A percentile compares a stretch with the other conserved stretches of the same genome.
phyloP scores from a whole-genome alignment of 2,329 filamentous ascomycete genomes.

The Aspergillus floridensis region DNA sequence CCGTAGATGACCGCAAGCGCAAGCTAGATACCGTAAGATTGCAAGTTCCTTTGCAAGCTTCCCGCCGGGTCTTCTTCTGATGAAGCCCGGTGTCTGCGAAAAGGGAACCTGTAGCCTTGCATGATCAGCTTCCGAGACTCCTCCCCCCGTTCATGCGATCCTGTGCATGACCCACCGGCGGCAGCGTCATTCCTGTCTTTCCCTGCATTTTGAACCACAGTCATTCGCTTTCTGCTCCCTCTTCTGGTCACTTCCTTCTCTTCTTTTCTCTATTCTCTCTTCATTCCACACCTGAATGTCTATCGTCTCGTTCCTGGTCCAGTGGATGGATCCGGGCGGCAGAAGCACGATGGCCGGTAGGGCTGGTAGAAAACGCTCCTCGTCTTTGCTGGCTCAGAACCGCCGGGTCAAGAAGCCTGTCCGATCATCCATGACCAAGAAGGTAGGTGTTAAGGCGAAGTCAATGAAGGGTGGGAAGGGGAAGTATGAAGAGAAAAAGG shows the following conservation, averaged over 20 bases:
- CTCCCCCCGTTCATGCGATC: conserved; percentile 42
- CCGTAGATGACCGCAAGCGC: conserved; percentile 49
- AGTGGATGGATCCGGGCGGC: conserved; percentile 25
- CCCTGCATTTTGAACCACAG: conserved; percentile 19
- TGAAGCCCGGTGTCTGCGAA: conserved; percentile 29
- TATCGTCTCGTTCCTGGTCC: conserved; percentile 39
- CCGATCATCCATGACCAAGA: conserved; percentile 72
- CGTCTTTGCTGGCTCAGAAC: conserved; percentile 54
- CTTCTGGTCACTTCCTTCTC: conserved; percentile 38
- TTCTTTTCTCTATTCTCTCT: conserved; percentile 33
- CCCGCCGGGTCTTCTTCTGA: conserved; percentile 25
- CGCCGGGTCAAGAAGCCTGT: conserved; percentile 85
- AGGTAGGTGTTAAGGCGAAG: conserved; percentile 80
- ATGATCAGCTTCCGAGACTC: conserved; percentile 51
- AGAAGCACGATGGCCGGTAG: conserved; percentile 72
- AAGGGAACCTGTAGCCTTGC: conserved; percentile 31
- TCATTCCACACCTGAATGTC: conserved; percentile 50
- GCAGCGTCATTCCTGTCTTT: conserved; percentile 22
- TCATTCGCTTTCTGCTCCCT: conserved; percentile 37
- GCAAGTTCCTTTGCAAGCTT: conserved; percentile 24
- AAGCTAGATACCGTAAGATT: conserved; percentile 31
- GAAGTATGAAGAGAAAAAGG: neutral
- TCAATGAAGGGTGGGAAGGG: conserved; percentile 72
- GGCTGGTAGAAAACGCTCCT: conserved; percentile 84
- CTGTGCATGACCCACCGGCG: conserved; percentile 51